Conservation (phyloP, 164 flowering plant species). For the Vitis rotundifolia region DNA sequence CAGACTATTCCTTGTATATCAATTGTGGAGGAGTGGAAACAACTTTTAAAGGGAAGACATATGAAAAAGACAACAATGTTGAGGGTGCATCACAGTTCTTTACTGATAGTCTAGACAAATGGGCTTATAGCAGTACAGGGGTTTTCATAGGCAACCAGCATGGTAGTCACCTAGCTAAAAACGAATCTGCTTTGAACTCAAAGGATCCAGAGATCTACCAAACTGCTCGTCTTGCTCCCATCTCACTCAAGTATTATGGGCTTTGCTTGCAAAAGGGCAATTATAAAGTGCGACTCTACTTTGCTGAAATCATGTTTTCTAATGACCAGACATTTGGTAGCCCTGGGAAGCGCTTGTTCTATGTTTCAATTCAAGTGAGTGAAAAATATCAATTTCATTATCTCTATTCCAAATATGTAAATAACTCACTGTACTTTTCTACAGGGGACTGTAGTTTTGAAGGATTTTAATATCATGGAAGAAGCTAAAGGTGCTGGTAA, state of each 20-base stretch:
- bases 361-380: conserved; percentile 77
- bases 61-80: conserved; percentile 33
- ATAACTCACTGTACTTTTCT: neutral
- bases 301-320: conserved; percentile 73
- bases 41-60: conserved; percentile 17
- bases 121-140: conserved; percentile 72
- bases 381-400: neutral
- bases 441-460: conserved; percentile 25
- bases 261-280: conserved; percentile 53
- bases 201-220: conserved; percentile 30
- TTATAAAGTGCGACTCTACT: conserved; percentile 67
- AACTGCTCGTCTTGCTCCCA: conserved; percentile 67
- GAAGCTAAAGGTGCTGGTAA: conserved; percentile 62
- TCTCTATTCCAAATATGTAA: neutral
- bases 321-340: conserved; percentile 46
- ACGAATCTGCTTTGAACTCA: conserved; percentile 22
- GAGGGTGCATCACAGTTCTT: conserved; percentile 45
- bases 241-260: conserved; percentile 66
- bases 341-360: conserved; percentile 72
- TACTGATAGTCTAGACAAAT: conserved; percentile 17
- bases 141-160: too few species aligned
- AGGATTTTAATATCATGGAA: conserved; percentile 57
- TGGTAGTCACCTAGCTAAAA: conserved; percentile 20
- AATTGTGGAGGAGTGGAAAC: conserved; percentile 69
- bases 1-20: conserved; percentile 65